Base-by-base conservation (phyloP, 768 basidiomycete genomes). In the Boletus bicolor region DNA sequence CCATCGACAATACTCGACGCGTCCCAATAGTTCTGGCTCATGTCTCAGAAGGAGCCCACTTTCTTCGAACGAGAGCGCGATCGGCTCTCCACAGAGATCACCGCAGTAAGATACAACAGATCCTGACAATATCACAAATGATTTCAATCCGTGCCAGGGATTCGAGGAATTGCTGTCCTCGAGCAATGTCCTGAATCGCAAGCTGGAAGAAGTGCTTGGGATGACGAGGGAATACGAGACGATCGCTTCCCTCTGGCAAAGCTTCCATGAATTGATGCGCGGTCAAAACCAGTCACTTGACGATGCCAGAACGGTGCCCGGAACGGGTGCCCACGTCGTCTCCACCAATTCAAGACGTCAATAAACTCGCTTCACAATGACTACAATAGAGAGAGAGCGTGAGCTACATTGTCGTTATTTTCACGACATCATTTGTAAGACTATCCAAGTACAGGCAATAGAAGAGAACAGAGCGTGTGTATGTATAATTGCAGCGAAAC, bases 191-290 rank as follows among this genome's bases (percentile, higher is more conserved):
- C 75, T 94, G 21, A 96, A 96, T 68, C 84, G 93, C 58, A 94
- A 93, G 67, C 80, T 96, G 17, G 94, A 98, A 71, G 93, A 97
- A 68, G 92, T 94, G 2, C 75, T 88, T 26, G 91, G 91, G 10
- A 95, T 96, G 83, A 93, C 94, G 6, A 86, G 85, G 55, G 94
- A 95, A 76, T 94, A 96, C 69, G 83, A 88, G 49, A 93, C 89
- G 3, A 91, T 95, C 41, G 91, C 93, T 4, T 78, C 82, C 3
- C 76, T 97, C 47, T 95, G 93, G 92, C 79, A 84, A 55, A 83
- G 81, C 62, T 93, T 92, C 61, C 85, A 91, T 63, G 75, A 85
- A 54, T 76, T 93, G 60, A 92, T 92, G 89, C 79, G 79, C 26
- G 77, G 72, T 43, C 79, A 80, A 19, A 69, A 63, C 43, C 73